phyloP scores from a whole-genome alignment of 176 grass and related monocot genomes.

The maize (Zea mays) region DNA sequence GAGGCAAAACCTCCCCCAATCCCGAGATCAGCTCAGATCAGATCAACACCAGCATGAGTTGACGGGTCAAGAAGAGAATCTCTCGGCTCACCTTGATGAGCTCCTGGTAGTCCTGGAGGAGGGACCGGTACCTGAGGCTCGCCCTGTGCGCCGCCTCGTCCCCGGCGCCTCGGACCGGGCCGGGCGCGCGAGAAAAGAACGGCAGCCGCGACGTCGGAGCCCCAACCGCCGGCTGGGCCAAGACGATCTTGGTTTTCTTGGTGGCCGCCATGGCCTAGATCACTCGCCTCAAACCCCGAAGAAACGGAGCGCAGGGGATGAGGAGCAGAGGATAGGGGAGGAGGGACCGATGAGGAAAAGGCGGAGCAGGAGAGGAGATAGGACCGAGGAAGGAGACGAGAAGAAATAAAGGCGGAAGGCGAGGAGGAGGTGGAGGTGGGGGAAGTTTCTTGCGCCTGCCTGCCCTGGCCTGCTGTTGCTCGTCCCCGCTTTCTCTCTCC shows the following conservation, averaged over 20 bases:
- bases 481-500: constrained; percentile 3
- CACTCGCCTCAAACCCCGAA: background rate
- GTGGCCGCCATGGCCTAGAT: background rate
- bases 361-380: constrained; percentile 14
- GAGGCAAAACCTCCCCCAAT: background rate
- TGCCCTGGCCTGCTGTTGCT: background rate
- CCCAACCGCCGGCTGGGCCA: constrained; percentile 49
- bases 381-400: constrained; percentile 36
- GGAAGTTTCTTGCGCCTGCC: constrained; percentile 45
- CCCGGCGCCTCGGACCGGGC: background rate
- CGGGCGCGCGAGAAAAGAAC: constrained; percentile 6
- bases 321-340: background rate
- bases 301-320: constrained; percentile 1
- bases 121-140: constrained; percentile 45
- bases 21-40: constrained; percentile 31
- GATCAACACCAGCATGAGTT: background rate
- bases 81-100: constrained; percentile 49
- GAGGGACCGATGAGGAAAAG: constrained; percentile 5
- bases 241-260: constrained; percentile 47
- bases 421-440: constrained; percentile 26
- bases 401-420: constrained; percentile 48
- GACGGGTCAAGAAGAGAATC: background rate
- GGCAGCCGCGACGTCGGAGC: constrained; percentile 1
- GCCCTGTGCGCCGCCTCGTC: constrained; percentile 38
- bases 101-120: constrained; percentile 68